Evolutionary conservation across 1,284 basidiomycete genomes (phyloP), one percentile per base, ranked within the genome.

Genomic region (Leccinum pachyderme): DNA sequence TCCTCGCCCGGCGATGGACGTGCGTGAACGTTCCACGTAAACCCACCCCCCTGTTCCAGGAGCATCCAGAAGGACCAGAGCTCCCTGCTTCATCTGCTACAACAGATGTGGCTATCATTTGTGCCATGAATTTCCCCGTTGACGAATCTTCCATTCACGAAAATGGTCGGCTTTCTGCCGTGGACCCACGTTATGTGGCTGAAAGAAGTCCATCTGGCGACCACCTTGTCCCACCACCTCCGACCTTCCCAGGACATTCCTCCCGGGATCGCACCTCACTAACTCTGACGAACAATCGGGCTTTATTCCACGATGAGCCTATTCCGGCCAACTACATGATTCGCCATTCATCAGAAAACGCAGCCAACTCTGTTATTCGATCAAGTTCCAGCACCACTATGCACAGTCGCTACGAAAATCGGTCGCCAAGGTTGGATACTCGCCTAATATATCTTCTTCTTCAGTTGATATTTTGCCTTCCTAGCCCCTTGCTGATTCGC

Each of bases 181-280:
- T 37, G n/a, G 35, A 18, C 35, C n/a, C 18, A 41, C 39, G 4
- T 41, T 12, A 7, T 12, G 18, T 7, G 18, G 22, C 4, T 13
- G 39, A 41, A 37, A 69, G 64, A 47, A 63, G 68, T 12, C 53
- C 47, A 13, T 66, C 65, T 39, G 67, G 65, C 2, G 22, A 18
- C 37, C 65, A 68, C 27, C 65, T 70, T n/a, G 4, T 31, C 2
- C 61, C 63, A 12, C 15, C 43, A 28, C 56, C 64, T 24, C 63
- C 56, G 9, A 18, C 18, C 18, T 1, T 18, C 18, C 18, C 18
- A 18, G 18, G 18, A 18, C 18, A 18, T 18, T 18, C 18, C 18
- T 18, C 18, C 18, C 18, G 18, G 18, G 18, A 18, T 18, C 18
- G 18, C 18, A 18, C 18, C 18, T 18, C 18, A 18, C 18, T 18